Evolutionary conservation across 176 grass and related monocot species (phyloP).

Genomic region (Cenchrus americanus): DNA sequence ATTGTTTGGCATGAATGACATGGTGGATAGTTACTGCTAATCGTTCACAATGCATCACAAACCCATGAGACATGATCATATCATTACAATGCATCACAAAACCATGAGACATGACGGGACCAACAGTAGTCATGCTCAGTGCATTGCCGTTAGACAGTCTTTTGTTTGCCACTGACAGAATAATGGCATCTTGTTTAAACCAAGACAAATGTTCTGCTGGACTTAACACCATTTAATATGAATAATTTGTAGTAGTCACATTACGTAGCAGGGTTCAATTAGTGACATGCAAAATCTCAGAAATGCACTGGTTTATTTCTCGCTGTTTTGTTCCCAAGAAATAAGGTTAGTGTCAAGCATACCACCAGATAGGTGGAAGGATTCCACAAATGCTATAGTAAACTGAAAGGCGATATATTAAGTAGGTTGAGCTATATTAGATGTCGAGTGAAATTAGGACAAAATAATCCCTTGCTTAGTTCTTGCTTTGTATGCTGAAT

Average conservation of each 20-base stretch:
- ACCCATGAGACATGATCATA: neutral
- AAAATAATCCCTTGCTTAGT: neutral
- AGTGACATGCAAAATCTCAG: neutral
- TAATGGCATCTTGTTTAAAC: neutral
- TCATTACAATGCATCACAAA: neutral
- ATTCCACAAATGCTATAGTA: neutral
- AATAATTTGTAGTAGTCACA: neutral
- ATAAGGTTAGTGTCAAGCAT: neutral
- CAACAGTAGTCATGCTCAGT: neutral
- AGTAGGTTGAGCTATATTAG: neutral
- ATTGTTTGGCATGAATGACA: neutral
- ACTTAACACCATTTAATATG: neutral
- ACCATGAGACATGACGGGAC: neutral
- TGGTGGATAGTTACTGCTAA: neutral
- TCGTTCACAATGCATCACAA: neutral
- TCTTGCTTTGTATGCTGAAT: neutral
- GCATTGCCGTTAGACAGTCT: neutral
- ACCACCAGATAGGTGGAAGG: neutral
- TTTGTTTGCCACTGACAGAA: constrained; percentile 4
- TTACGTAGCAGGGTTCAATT: neutral
- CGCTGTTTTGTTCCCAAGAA: neutral
- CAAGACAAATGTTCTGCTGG: neutral
- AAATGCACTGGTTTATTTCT: neutral
- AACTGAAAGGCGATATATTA: neutral
- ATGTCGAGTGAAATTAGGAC: constrained; percentile 1